Base-by-base conservation (phyloP, 73 alveolate species). In the Paramecium octaurelia region DNA sequence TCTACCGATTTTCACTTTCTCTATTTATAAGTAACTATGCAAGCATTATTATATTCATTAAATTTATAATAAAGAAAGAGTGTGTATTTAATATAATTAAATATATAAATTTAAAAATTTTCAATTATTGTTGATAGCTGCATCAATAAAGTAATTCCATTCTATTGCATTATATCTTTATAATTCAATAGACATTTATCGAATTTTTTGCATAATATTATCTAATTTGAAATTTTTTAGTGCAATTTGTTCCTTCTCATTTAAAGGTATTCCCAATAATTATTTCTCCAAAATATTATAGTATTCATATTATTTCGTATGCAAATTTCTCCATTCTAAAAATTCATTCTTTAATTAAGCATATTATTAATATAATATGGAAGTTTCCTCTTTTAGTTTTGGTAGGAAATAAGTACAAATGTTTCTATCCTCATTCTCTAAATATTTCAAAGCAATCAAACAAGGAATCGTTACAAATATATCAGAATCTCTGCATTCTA, bases 71-170 rank as follows among this genome's bases (percentile, higher is more conserved):
- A 40, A 48, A 48, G 59, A 48, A 48, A 48, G 59, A 14, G 59
- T 0, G 2, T 48, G 59, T 48, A 48, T 23, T 48, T 48, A 48
- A 48, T 14, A 48, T 48, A 48, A 48, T 48, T 48, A 48, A 48
- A 48, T 48, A 48, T 48, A 48, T 59, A 59, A 59, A 59, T 59
- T 24, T 59, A 24, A 59, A 29, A 59, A 59, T 59, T 40, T 16
- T 85, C 77, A 85, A 85, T 54, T 48, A 85, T 58, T 85, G 88
- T 83, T 70, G 35, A 90, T 86, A 83, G 94, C 94, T 54, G 94
- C 97, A 76, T 95, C 96, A 83, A 95, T 57, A 89, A 95, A 95
- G 40, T 91, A 93, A 58, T 95, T 95, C 98, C 98, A 95, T 85
- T 95, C 98, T 20, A 92, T 92, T 10, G 98, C 96, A 59, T 91